phyloP scores from a whole-genome alignment of 202 grass and related monocot species.

The Setaria italica region DNA sequence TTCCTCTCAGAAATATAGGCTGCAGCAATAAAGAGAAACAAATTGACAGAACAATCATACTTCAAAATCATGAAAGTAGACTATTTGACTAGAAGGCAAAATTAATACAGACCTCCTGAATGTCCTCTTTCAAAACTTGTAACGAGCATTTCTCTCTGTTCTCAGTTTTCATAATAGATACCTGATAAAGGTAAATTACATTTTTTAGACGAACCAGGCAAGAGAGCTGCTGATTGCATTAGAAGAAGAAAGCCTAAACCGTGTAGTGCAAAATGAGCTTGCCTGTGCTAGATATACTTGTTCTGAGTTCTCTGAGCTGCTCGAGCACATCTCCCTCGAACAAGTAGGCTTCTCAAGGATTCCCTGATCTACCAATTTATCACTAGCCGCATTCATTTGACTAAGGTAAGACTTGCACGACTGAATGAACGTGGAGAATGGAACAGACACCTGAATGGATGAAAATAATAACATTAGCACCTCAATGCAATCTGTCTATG shows the following conservation, averaged over 20 bases:
- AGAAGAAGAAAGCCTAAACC: too few species aligned
- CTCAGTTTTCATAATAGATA: slow-evolving; percentile 75
- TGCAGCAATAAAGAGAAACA: slow-evolving; percentile 46
- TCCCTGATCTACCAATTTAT: slow-evolving; percentile 42
- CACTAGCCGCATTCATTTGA: slow-evolving; percentile 27
- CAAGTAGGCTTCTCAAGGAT: slow-evolving; percentile 32
- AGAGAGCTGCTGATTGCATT: not conserved
- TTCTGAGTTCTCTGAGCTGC: slow-evolving; percentile 49
- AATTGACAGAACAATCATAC: slow-evolving; percentile 12
- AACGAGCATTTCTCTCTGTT: slow-evolving; percentile 63
- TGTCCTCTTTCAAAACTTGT: slow-evolving; percentile 69
- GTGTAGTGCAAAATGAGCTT: slow-evolving; percentile 16
- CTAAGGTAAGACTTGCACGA: slow-evolving; percentile 73
- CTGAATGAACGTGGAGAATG: slow-evolving; percentile 73
- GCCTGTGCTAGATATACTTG: slow-evolving; percentile 91
- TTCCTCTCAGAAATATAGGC: slow-evolving; percentile 76
- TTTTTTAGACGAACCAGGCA: not conserved
- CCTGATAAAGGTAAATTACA: slow-evolving; percentile 51
- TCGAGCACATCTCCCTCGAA: slow-evolving; percentile 25
- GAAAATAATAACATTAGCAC: slow-evolving; percentile 2
- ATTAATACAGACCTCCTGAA: slow-evolving; percentile 62
- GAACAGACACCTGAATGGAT: slow-evolving; percentile 67
- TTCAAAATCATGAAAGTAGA: slow-evolving; percentile 30
- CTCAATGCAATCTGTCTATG: not conserved
- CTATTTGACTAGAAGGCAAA: slow-evolving; percentile 34